These are phyloP conservation scores for Kitagawia praeruptora DNA, from an alignment of 129 eudicot species.

Conservation along the genomic window DNA sequence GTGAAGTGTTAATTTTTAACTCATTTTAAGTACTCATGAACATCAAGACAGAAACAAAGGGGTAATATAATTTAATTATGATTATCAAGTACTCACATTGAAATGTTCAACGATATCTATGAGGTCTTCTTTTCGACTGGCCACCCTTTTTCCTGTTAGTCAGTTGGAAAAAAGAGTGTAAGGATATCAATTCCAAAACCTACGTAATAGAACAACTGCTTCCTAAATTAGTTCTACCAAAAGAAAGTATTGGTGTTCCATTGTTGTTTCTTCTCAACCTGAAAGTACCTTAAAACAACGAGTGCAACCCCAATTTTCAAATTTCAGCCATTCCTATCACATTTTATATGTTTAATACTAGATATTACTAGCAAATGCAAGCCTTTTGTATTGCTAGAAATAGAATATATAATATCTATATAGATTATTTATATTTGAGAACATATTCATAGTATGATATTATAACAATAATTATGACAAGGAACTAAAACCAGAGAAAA, in stretches of 20 bases:
- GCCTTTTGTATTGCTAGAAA: background rate
- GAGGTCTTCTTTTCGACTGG: constrained; percentile 67
- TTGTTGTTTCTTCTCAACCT: background rate
- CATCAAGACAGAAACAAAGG: background rate
- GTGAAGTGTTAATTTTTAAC: background rate
- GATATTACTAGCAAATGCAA: background rate
- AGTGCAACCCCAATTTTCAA: background rate
- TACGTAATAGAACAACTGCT: too few species aligned
- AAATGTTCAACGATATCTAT: constrained; percentile 86
- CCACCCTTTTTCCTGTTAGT: constrained; percentile 69
- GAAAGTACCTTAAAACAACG: background rate
- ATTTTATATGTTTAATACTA: background rate
- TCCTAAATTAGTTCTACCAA: background rate
- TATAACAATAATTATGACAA: too few species aligned
- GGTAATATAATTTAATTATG: background rate
- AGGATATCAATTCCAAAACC: too few species aligned
- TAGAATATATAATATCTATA: too few species aligned
- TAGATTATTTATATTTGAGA: too few species aligned
- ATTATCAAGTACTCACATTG: constrained; percentile 54
- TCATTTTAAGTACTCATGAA: background rate
- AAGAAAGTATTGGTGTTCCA: background rate
- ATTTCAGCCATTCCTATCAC: background rate
- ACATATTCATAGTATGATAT: too few species aligned
- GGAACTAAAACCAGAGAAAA: too few species aligned
- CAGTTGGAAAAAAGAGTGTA: constrained; percentile 1